A percentile compares a stretch with the other conserved stretches of the same genome.
Evolutionary conservation across 306 rosid genomes (phyloP).

Genomic region (Cucurbita argyrosperma): DNA sequence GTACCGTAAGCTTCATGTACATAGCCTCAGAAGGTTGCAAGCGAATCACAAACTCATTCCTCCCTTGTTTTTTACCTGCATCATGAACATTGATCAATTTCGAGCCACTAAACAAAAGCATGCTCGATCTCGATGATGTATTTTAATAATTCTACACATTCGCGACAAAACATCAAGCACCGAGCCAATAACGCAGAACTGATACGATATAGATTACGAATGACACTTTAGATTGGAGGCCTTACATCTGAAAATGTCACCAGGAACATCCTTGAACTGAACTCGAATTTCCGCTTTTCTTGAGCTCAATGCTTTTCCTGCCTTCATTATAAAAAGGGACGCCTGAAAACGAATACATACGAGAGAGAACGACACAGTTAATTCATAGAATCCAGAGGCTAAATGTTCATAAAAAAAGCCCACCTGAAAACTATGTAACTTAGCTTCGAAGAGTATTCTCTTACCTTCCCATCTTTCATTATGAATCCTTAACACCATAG

Average conservation of each 20-base stretch:
- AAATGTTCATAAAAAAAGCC: background rate
- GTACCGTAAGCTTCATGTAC: constrained; percentile 12
- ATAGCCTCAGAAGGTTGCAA: constrained; percentile 14
- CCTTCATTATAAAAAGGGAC: constrained; percentile 90
- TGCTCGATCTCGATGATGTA: background rate
- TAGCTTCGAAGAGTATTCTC: background rate
- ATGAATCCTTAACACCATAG: constrained; percentile 65
- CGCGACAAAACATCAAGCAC: background rate
- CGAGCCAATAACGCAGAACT: background rate
- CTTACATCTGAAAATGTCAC: constrained; percentile 93
- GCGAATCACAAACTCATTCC: constrained; percentile 14
- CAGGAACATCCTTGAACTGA: constrained; percentile 97
- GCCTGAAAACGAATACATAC: constrained; percentile 24
- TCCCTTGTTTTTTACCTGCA: constrained; percentile 76
- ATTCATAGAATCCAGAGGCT: background rate
- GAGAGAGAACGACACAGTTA: background rate
- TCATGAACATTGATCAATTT: constrained; percentile 7
- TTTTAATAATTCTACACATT: background rate
- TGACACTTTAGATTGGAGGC: background rate
- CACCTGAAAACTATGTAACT: background rate
- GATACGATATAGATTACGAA: background rate
- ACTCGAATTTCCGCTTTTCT: constrained; percentile 88
- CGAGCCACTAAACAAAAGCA: background rate
- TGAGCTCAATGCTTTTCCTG: constrained; percentile 82
- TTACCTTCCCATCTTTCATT: constrained; percentile 99